Percentiles rank a stretch among this genome's conserved stretches.
Evolutionary conservation across 2,329 filamentous ascomycete genomes (phyloP).

Genomic region (Trichothecium sympodiale): DNA sequence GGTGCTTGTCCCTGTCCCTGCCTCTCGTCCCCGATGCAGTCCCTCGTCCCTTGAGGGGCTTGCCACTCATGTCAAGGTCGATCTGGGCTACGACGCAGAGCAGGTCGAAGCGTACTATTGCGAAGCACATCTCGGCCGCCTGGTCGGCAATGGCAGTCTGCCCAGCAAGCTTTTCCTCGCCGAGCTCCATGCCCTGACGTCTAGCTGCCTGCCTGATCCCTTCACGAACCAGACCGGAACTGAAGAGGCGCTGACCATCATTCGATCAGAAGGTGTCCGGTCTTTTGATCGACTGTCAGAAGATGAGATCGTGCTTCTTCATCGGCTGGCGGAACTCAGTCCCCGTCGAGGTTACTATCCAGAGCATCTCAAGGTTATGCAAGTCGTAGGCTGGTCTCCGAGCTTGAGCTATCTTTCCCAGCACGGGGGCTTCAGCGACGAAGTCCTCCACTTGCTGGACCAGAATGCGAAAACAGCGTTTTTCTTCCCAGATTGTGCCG

Average conservation of each 20-base stretch:
- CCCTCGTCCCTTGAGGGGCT: too few relatives aligned
- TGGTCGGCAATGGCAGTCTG: constrained; percentile 36
- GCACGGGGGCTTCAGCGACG: not conserved
- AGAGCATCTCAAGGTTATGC: constrained; percentile 3
- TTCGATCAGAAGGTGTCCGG: constrained; percentile 22
- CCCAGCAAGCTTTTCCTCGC: constrained; percentile 36
- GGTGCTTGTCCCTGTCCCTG: too few relatives aligned
- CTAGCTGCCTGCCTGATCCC: constrained; percentile 33
- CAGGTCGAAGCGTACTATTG: not conserved
- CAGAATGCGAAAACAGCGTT: not conserved
- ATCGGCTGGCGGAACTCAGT: constrained; percentile 26
- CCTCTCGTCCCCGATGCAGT: too few relatives aligned
- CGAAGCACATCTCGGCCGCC: not conserved
- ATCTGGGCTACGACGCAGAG: too few relatives aligned
- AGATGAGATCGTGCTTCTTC: constrained; percentile 23
- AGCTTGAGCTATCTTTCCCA: not conserved
- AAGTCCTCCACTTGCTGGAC: not conserved
- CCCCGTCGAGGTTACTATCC: constrained; percentile 34
- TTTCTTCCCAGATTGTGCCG: not conserved
- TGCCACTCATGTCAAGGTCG: too few relatives aligned
- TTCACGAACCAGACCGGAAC: constrained; percentile 37
- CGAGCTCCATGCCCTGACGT: constrained; percentile 41
- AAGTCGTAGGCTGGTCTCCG: constrained; percentile 3
- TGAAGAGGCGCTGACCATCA: constrained; percentile 28
- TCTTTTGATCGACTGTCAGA: too few relatives aligned